Evolutionary conservation across 1,284 basidiomycete species (phyloP), one percentile per base, ranked within the genome.

Genomic region (Ceratobasidium sp.): DNA sequence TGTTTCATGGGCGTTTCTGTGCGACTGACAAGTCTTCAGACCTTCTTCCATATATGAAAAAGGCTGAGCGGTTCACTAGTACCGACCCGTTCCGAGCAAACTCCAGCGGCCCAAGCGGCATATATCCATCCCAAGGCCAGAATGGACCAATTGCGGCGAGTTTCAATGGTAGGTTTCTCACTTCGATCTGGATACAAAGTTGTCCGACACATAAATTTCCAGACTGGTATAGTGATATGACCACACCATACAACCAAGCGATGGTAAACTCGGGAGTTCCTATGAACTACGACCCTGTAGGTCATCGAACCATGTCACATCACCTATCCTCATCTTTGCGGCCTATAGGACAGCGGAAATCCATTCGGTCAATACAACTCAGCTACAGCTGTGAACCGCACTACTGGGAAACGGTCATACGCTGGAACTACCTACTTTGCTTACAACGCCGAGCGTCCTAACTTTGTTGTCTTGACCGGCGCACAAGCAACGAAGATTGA

Each of bases 31-130:
- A 23, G 14, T 21, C n/a, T 26, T 16, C 32, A 70, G 67, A 46
- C 12, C 74, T 83, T 41, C 78, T 80, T 50, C 76, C 77, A 2
- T 80, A 80, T 76, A 80, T 83, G 77, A 80, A 79, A 75, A 82
- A 81, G 77, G 72, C 78, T 10, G 78, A 81, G 73, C 65, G 71
- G 50, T 79, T 78, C 75, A 75, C 76, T 57, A 75, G 77, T 21
- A 72, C 75, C n/a, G 71, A 74, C 45, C 72, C 72, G 8, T 76
- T 60, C 75, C 77, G 74, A 71, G 73, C 36, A 69, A 69, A 53
- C 23, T 77, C 48, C 58, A 74, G 36, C 72, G 78, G 71, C 69
- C 77, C 72, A 72, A 77, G 75, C 28, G 75, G 76, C 52, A 59
- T 70, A 12, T 70, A 76, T 28, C 71, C 76, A 28, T 76, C 78